Base-by-base conservation (phyloP, 768 basidiomycete genomes). In the Rubroboletus pulcherrimus region DNA sequence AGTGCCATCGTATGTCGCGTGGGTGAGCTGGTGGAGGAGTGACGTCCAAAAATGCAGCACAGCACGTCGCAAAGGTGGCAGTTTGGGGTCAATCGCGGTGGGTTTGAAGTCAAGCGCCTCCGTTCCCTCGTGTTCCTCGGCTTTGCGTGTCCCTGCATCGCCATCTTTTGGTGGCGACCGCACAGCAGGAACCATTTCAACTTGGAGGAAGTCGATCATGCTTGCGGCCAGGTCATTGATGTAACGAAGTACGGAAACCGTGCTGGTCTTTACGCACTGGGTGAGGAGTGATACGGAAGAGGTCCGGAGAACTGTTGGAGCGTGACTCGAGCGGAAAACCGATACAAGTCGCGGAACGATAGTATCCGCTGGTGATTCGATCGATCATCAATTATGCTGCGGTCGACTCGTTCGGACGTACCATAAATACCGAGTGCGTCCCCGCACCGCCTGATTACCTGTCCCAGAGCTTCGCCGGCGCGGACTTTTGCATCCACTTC, bases 391-490 rank as follows among this genome's bases (percentile, higher is more conserved):
- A 46, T 49, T 10, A 21, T 34, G 9, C 33, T 38, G 26, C 19
- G n/a, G 33, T 33, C 33, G 15, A 33, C 49, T 31, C 15, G 15
- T 45, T 51, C 31, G 26, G n/a, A 70, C 75, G 49, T 61, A 94
- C 96, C 81, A 65, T 92, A 86, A 10, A 77, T 66, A 7, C 83
- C 76, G 38, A 97, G 73, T 0, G 87, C 77, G 19, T 81, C 81
- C 15, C 90, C 93, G 48, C 85, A 85, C 44, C 85, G 75, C 57
- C 83, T 78, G 38, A 97, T 84, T 4, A 93, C 85, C 57, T 86
- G 82, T 12, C 81, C 83, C 15, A 98, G 71, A 0, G 93, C 93
- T 71, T 98, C 96, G 2, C 93, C 96, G 9, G 96, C 74, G 26
- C 94, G 77, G 10, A 89, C 77, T 34, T 86, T 77, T 41, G 78